Conservation (phyloP, 1,284 basidiomycete species). For the Apiotrichum domesticum region DNA sequence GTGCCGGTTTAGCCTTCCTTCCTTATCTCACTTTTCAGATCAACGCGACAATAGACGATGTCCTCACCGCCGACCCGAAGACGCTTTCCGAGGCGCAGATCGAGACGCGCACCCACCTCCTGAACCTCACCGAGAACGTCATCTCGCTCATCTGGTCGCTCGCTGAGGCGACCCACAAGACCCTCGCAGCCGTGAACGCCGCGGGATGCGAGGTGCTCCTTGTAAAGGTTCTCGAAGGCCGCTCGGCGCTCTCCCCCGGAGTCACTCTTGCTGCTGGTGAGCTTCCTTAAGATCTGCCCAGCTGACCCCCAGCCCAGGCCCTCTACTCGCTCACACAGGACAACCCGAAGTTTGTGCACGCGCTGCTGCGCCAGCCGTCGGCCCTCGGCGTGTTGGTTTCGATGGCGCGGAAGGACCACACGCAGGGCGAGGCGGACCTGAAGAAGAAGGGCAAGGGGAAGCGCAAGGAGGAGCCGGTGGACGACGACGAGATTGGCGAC, state of each 20-base stretch:
- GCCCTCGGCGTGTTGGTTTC: slow-evolving; percentile 67
- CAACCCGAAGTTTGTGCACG: slow-evolving; percentile 62
- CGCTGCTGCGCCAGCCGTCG: slow-evolving; percentile 57
- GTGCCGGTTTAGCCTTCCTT: too few relatives aligned
- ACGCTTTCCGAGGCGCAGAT: slow-evolving; percentile 54
- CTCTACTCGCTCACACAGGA: slow-evolving; percentile 86
- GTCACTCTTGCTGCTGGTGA: slow-evolving; percentile 72
- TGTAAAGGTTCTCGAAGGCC: slow-evolving; percentile 70
- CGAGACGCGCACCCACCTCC: slow-evolving; percentile 63
- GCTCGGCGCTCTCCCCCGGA: slow-evolving; percentile 59
- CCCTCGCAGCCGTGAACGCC: slow-evolving; percentile 74
- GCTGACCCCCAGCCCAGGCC: slow-evolving; percentile 62
- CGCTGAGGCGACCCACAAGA: slow-evolving; percentile 76
- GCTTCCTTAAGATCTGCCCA: slow-evolving; percentile 8
- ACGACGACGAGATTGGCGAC: slow-evolving; percentile 34
- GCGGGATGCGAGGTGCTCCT: slow-evolving; percentile 69
- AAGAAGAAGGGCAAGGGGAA: slow-evolving; percentile 41
- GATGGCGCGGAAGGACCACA: slow-evolving; percentile 53
- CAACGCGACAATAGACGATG: slow-evolving; percentile 63
- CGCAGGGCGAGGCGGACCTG: slow-evolving; percentile 23
- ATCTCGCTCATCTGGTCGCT: slow-evolving; percentile 88
- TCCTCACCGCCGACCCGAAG: slow-evolving; percentile 47
- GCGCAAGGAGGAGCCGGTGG: slow-evolving; percentile 10
- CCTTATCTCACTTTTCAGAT: slow-evolving; percentile 53
- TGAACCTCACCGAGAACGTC: slow-evolving; percentile 81